Percentiles rank a stretch among this genome's conserved stretches.
Evolutionary conservation across 306 rosid genomes (phyloP).

Genomic region (Lablab purpureus): DNA sequence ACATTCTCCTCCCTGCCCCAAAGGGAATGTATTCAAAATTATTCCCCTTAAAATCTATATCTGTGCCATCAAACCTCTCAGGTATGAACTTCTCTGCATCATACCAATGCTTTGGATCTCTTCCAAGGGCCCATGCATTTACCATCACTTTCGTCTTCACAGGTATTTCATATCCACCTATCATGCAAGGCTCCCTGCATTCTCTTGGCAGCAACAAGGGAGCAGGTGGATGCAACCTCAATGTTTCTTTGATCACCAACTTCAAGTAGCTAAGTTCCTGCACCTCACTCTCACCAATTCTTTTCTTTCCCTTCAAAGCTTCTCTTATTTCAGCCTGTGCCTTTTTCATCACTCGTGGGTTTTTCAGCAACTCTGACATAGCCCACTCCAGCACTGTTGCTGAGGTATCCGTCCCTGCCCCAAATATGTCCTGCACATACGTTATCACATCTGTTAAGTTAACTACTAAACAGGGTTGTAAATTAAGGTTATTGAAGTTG

Average conservation of each 20-base stretch:
- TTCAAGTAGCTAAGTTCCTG: constrained; percentile 43
- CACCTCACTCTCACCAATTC: constrained; percentile 24
- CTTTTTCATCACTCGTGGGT: constrained; percentile 44
- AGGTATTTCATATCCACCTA: no score
- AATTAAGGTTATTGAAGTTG: no score
- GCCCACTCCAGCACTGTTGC: constrained; percentile 45
- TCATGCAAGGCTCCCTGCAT: constrained; percentile 39
- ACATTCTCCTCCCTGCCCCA: constrained; percentile 52
- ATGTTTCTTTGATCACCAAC: constrained; percentile 44
- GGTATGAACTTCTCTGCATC: constrained; percentile 52
- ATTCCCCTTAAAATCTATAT: constrained; percentile 41
- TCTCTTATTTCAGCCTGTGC: constrained; percentile 47
- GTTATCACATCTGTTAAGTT: no score
- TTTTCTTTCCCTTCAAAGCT: constrained; percentile 30
- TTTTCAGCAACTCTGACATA: constrained; percentile 48
- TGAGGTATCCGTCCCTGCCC: constrained; percentile 51
- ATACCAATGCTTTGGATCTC: constrained; percentile 47
- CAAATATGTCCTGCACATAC: constrained; percentile 43
- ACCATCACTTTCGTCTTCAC: constrained; percentile 49
- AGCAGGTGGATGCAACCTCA: constrained; percentile 55
- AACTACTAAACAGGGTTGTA: no score
- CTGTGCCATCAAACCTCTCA: constrained; percentile 44
- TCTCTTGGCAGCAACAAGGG: constrained; percentile 53
- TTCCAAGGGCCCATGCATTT: constrained; percentile 55
- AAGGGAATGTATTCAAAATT: no score